Evolutionary conservation across 176 grass and related monocot genomes (phyloP), one percentile per base, ranked within the genome.

Genomic region (maize (Zea mays)): DNA sequence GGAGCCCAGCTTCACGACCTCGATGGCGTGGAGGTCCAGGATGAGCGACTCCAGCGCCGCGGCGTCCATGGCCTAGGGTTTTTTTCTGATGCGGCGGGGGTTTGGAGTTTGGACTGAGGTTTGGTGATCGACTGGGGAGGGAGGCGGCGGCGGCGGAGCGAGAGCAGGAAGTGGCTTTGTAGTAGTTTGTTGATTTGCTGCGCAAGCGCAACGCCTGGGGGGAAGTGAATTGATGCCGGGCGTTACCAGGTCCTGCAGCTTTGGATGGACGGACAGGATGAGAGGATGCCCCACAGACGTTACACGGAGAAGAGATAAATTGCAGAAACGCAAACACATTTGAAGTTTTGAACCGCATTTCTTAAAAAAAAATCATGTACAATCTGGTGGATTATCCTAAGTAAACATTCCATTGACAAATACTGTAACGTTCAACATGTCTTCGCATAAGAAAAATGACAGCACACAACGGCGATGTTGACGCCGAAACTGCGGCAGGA

Each of bases 11-110:
- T 97, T 94, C 10, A 97, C 80, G 34, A 85, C 89, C 83, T 92
- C 91, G 79, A 97, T 97, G 69, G 86, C 87, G 85, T 97, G 85
- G 39, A 94, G 95, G 47, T 94, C 91, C 51, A 92, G 73, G 66
- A 97, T 92, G 21, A 97, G 82, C 7, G 77, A 0, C 43, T 97
- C 95, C 52, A 86, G 59, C 10, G 78, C 80, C 65, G 69, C 77
- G 67, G 85, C 79, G 73, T 96, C 89, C 89, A 92, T 89, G 73
- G 67, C 55, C 64, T 88, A 76, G 79, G 77, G 82, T 57, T 76
- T 76, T 82, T 68, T 1, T 19, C 33, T 49, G 48, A 27, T 27
- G 48, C 50, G 67, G 86, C 59, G 70, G 65, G 69, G 71, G 75
- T 70, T 76, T 77, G 37, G 72, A 0, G 75, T 70, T 76, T 77